phyloP scores from a whole-genome alignment of 2,329 filamentous ascomycete genomes.

The Geoglossum cookeanum region DNA sequence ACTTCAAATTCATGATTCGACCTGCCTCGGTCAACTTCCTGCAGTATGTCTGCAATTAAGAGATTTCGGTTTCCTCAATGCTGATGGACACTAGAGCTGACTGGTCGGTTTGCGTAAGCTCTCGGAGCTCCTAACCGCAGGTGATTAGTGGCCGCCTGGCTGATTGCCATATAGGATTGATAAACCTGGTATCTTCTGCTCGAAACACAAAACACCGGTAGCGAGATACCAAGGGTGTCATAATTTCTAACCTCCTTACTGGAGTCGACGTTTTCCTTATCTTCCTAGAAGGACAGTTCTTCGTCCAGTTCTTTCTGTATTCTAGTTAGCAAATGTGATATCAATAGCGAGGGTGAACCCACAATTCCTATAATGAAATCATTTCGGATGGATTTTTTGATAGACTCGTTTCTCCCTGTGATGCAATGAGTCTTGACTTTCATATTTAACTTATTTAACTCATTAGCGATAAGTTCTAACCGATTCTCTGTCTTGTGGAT shows the following conservation, averaged over 20 bases:
- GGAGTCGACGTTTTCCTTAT: slow-evolving; percentile 35
- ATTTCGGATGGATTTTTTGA: slow-evolving; percentile 32
- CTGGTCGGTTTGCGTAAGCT: too few species aligned
- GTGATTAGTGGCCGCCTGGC: too few species aligned
- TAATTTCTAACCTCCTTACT: slow-evolving; percentile 38
- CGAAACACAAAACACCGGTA: slow-evolving; percentile 47
- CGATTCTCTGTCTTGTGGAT: slow-evolving; percentile 16
- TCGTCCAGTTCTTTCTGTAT: slow-evolving; percentile 34
- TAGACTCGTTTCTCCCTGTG: slow-evolving; percentile 35
- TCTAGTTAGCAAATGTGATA: not conserved
- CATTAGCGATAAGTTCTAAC: too few species aligned
- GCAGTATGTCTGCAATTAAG: too few species aligned
- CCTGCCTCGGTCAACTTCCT: too few species aligned
- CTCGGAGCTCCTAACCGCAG: too few species aligned
- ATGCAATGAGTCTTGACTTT: slow-evolving; percentile 28
- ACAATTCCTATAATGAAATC: slow-evolving; percentile 39
- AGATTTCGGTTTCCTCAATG: too few species aligned
- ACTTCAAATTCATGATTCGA: too few species aligned
- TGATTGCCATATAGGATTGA: too few species aligned
- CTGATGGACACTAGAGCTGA: too few species aligned
- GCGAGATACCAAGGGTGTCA: slow-evolving; percentile 30
- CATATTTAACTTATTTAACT: slow-evolving; percentile 16
- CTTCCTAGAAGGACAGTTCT: slow-evolving; percentile 31
- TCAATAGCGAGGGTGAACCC: not conserved
- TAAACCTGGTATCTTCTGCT: too few species aligned